Evolutionary conservation across 768 basidiomycete species (phyloP).

Genomic region (Kwoniella newhampshirensis): DNA sequence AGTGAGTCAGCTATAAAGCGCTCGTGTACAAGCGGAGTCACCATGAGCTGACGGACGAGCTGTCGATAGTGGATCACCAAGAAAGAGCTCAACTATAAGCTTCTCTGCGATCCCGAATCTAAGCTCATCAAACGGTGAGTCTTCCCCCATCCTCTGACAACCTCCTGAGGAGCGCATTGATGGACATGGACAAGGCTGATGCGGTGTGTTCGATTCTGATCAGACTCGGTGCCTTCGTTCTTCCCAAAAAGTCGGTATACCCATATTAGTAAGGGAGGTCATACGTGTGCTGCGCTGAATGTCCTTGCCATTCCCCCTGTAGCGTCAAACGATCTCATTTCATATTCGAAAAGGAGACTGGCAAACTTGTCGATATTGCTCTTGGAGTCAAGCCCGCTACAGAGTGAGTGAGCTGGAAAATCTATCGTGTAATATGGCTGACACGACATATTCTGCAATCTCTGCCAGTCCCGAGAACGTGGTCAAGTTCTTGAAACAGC

Average conservation of each 20-base stretch:
- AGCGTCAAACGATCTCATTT: conserved; percentile 91
- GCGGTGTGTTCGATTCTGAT: background rate
- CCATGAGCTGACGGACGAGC: too few relatives aligned
- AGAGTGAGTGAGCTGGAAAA: conserved; percentile 56
- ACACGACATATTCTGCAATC: too few relatives aligned
- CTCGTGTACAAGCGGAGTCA: too few relatives aligned
- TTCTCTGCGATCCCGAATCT: conserved; percentile 86
- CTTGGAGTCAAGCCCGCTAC: conserved; percentile 83
- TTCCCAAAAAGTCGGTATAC: conserved; percentile 59
- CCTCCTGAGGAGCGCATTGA: background rate
- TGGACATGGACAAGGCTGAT: background rate
- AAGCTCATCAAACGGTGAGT: conserved; percentile 62
- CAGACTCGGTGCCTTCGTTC: conserved; percentile 72
- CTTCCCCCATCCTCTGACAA: too few relatives aligned
- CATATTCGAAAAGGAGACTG: conserved; percentile 80
- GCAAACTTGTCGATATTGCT: conserved; percentile 79
- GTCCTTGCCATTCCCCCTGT: background rate
- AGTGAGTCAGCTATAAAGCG: conserved; percentile 59
- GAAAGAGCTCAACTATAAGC: conserved; percentile 80
- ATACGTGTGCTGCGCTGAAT: background rate
- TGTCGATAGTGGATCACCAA: conserved; percentile 56
- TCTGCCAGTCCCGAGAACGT: conserved; percentile 67
- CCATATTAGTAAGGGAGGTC: background rate
- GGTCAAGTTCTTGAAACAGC: conserved; percentile 66
- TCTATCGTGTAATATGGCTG: too few relatives aligned